Conservation (phyloP, 2,329 filamentous ascomycete species). For the Phaeosphaeria sp. region DNA sequence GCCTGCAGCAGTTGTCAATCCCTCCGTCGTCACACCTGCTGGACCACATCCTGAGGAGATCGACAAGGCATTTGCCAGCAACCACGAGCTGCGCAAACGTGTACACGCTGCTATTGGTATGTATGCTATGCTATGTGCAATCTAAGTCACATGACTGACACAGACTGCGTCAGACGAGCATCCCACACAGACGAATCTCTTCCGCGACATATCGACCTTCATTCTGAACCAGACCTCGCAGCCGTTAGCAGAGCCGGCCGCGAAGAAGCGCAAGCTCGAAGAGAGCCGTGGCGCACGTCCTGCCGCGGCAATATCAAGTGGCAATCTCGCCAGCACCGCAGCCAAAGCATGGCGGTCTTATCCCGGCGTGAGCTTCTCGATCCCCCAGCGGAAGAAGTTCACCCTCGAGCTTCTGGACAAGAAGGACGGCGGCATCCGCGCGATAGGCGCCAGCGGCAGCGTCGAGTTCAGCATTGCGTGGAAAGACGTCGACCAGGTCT, state of each 20-base stretch:
- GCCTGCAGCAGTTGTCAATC: conserved; percentile 2
- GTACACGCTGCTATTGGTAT: conserved; percentile 47
- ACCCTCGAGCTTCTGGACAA: conserved; percentile 63
- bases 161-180: conserved; percentile 32
- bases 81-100: conserved; percentile 45
- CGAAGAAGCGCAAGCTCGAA: conserved; percentile 51
- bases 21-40: conserved; percentile 5
- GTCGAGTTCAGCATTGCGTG: conserved; percentile 62
- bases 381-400: conserved; percentile 70
- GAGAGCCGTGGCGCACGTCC: conserved; percentile 30
- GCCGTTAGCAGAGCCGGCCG: conserved; percentile 31
- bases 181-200: conserved; percentile 40
- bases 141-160: background rate
- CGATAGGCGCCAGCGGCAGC: conserved; percentile 58
- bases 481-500: conserved; percentile 62
- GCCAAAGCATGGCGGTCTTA: conserved; percentile 40
- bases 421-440: conserved; percentile 54
- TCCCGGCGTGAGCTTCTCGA: conserved; percentile 64
- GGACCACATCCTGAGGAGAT: conserved; percentile 36
- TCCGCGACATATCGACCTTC: conserved; percentile 47
- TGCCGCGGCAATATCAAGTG: conserved; percentile 15
- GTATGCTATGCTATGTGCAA: background rate
- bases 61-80: conserved; percentile 43
- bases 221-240: conserved; percentile 38
- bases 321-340: conserved; percentile 28